A percentile compares a stretch with the other conserved stretches of the same genome.
These are phyloP conservation scores for Salix brachista DNA, from an alignment of 345 rosid genomes.

Conservation along the genomic window DNA sequence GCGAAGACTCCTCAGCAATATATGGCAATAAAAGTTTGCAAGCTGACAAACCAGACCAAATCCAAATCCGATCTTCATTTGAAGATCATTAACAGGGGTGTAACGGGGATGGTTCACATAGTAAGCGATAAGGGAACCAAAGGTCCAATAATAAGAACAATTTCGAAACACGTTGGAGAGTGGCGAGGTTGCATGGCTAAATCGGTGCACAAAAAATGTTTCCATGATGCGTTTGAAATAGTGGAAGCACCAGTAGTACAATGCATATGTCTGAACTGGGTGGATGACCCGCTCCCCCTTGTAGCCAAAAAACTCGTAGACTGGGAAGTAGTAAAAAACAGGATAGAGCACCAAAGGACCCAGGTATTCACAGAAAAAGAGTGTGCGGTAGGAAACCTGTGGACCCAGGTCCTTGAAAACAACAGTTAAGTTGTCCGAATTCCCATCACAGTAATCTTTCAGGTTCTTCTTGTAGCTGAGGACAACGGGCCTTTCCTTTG, in stretches of 20 bases:
- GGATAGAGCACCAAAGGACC: conserved; percentile 92
- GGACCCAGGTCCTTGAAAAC: conserved; percentile 93
- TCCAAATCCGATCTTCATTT: conserved; percentile 92
- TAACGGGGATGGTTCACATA: conserved; percentile 90
- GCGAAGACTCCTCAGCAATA: conserved; percentile 76
- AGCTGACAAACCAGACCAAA: conserved; percentile 77
- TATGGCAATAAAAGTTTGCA: conserved; percentile 85
- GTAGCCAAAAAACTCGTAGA: conserved; percentile 73
- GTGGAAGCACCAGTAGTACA: conserved; percentile 96
- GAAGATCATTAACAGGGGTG: conserved; percentile 84
- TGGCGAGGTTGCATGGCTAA: conserved; percentile 96
- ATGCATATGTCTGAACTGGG: conserved; percentile 89
- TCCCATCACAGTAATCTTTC: conserved; percentile 65
- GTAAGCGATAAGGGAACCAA: conserved; percentile 84
- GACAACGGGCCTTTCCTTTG: conserved; percentile 65
- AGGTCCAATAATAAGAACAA: conserved; percentile 92
- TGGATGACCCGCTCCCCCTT: conserved; percentile 51
- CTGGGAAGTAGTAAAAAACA: conserved; percentile 78
- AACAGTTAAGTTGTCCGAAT: conserved; percentile 49
- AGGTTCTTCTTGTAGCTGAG: conserved; percentile 70
- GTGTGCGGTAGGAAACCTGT: conserved; percentile 89
- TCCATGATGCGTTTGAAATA: conserved; percentile 93
- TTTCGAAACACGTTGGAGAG: conserved; percentile 85
- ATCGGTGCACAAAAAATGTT: conserved; percentile 85
- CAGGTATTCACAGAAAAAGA: conserved; percentile 91